Evolutionary conservation across 441 rosid species (phyloP), one percentile per base, ranked within the genome.

Genomic region (Aleurites moluccanus): DNA sequence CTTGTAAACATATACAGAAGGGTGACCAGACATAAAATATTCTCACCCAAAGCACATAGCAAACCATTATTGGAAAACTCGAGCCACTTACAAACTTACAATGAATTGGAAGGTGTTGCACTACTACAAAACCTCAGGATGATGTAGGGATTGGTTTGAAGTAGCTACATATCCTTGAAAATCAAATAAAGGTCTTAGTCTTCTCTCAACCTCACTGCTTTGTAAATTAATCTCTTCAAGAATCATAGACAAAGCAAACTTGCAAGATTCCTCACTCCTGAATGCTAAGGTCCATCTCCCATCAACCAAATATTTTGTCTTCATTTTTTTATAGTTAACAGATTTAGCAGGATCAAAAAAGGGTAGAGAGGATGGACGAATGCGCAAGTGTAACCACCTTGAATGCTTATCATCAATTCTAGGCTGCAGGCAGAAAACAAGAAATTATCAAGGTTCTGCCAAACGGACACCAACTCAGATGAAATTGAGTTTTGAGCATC

Each of bases 251-350:
- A 80, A 80, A 57, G 97, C 98, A 61, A 81, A 74, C 80, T 85
- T 79, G 89, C 98, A 94, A 40, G 93, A 86, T 70, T 86, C 91
- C 20, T 94, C 95, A 40, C 87, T 90, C 77, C 88, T 84, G 83
- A 96, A 96, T 71, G 99, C 97, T 69, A 96, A 77, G 68, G 93
- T 91, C 99, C 98, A 96, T 88, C 93, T 90, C 64, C 99, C 99
- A 59, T 96, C 98, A 20, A 93, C 94, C 66, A 91, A 77, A 77
- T 90, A 79, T 85, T 88, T 96, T 20, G 91, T 56, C 83, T 84
- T 88, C 15, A 73, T 72, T 77, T 82, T 90, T 62, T 83, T 83
- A 59, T 76, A 76, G 45, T 73, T 67, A 59, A 73, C 81, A 64
- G 85, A 63, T 84, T 85, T 92, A 65, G 83, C 78, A 71, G 93